Base-by-base conservation (phyloP, 2,329 filamentous ascomycete species). In the Pseudogymnoascus sp. region DNA sequence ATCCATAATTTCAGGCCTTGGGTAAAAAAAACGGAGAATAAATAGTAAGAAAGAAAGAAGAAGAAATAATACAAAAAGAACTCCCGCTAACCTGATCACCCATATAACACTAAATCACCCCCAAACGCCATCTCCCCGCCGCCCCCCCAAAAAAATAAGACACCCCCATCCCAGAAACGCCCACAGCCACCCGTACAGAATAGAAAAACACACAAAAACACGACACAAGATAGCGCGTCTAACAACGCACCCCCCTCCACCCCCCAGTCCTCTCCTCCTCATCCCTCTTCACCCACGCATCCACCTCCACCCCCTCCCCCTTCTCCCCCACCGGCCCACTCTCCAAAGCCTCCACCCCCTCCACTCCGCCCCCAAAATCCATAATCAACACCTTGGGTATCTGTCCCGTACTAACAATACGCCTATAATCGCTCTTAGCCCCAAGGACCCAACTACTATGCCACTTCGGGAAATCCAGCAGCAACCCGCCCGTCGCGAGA, bases 401-500 rank as follows among this genome's bases (percentile, higher is more conserved):
- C 76, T 99, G 95, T 60, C 93, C 95, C 0, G 93, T 96, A 70
- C 91, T 95, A 66, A 99, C 90, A 67, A 99, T 95, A 66, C 95
- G 86, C 64, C 93, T 83, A 75, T 97, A 97, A 73, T 99, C 93
- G 67, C 90, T 93, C 81, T 97, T 97, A 61, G 95, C 95, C 67
- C 91, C 93, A 64, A 99, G 79, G 72, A 99, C 96, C 95, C 95
- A 99, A 76, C 91, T 96, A 10, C 89, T 88, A 64, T 96, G 96
- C 92, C 93, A 97, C 68, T 90, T 87, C n/a, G 92, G 90, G 71
- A 97, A 93, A 69, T 92, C 88, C 66, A 96, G 84, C 65, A 93
- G 83, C 68, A 91, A 82, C 56, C 87, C 79, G 35, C 93, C 93
- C 2, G 88, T 88, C 67, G 88, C 86, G 77, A 95, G 89, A 74